Base-by-base conservation (phyloP, 2,329 filamentous ascomycete species). In the Xylaria sp. region DNA sequence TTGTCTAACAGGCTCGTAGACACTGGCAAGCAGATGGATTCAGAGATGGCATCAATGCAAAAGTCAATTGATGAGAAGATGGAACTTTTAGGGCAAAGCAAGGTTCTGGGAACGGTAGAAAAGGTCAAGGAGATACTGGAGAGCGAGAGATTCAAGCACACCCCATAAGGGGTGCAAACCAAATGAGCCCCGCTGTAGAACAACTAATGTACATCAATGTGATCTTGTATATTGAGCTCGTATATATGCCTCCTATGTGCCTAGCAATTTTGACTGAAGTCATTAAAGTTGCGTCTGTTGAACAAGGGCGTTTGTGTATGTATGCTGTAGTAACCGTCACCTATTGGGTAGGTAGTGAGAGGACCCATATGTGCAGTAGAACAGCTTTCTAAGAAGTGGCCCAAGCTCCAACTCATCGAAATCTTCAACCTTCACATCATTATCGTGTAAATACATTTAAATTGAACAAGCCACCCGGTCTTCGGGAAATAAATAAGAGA, bases 81-180 rank as follows among this genome's bases (percentile, higher is more conserved):
- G 86, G 79, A 82, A 21, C 83, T 88, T 64, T 80, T 90, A 17
- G 87, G 84, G 17, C 84, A 87, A 71, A 82, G 82, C 70, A 85
- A 84, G 76, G 80, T 81, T 19, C 75, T 84, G 14, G 83, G 84
- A 42, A 85, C 84, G 6, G 81, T 85, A 6, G 82, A 87, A 69
- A 86, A 87, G 76, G 83, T 89, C 24, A 84, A 88, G 75, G 85
- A 90, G 75, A 76, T 89, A 42, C 80, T 91, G 62, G 85, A 82
- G 63, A 83, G 79, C 65, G 82, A 87, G 75, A 83, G 83, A 64
- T 85, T 85, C 73, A 82, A 77, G 69, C 70, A 76, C 77, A 2
- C 76, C 75, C 42, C 79, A 78, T 19, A 73, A 71, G 72, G 74
- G 53, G 30, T 70, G 65, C 69, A 72, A 67, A 70, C 51, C 48